Percentiles rank a stretch among this genome's conserved stretches.
These are phyloP conservation scores for Sporisorium sorghi DNA, from an alignment of 1,284 basidiomycete genomes.

Conservation along the genomic window DNA sequence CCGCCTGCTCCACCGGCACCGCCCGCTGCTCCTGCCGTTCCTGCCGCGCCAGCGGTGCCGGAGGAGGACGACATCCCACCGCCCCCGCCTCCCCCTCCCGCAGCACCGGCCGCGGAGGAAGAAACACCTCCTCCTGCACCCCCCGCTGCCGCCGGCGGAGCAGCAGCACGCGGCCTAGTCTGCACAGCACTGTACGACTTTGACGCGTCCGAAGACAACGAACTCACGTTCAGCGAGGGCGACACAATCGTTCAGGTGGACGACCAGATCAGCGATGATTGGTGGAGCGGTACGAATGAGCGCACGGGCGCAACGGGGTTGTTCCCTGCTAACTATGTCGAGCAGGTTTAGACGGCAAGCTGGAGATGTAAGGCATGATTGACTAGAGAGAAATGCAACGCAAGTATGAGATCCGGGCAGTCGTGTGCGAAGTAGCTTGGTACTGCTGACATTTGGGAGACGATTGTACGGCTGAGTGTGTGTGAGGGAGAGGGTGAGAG, in stretches of 20 bases:
- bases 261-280: slow-evolving; percentile 67
- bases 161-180: slow-evolving; percentile 24
- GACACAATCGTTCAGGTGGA: slow-evolving; percentile 63
- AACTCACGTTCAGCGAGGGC: slow-evolving; percentile 64
- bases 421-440: no score
- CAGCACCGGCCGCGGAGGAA: slow-evolving; percentile 25
- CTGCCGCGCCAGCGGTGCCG: slow-evolving; percentile 22
- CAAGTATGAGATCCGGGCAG: no score
- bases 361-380: not conserved
- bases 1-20: slow-evolving; percentile 45
- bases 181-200: slow-evolving; percentile 68
- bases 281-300: slow-evolving; percentile 67
- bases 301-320: slow-evolving; percentile 73
- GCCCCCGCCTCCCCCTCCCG: slow-evolving; percentile 61
- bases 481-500: no score
- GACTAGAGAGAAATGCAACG: not conserved
- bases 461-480: no score
- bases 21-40: slow-evolving; percentile 20
- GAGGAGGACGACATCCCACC: slow-evolving; percentile 71
- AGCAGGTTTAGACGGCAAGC: slow-evolving; percentile 15
- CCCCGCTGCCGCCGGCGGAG: slow-evolving; percentile 3
- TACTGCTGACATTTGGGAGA: no score
- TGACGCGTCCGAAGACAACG: slow-evolving; percentile 67
- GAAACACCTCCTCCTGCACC: slow-evolving; percentile 26
- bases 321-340: slow-evolving; percentile 69